Evolutionary conservation across 2,329 filamentous ascomycete genomes (phyloP).

Genomic region (Colletotrichum lini): DNA sequence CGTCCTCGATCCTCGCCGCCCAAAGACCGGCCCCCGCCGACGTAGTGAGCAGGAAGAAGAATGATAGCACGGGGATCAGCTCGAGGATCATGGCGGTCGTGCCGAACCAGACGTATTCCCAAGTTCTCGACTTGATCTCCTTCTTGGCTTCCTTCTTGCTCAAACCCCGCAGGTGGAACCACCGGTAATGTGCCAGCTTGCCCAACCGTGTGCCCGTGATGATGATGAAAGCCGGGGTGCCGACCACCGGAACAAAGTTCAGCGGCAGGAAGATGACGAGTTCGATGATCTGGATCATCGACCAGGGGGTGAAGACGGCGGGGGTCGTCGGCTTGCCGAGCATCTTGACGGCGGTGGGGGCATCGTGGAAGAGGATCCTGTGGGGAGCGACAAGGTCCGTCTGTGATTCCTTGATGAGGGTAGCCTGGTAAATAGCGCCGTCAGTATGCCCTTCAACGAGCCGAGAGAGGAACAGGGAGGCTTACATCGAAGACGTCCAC

Average conservation of each 20-base stretch:
- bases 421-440: slow-evolving; percentile 61
- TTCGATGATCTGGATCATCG: slow-evolving; percentile 89
- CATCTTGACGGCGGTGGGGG: slow-evolving; percentile 80
- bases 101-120: slow-evolving; percentile 96
- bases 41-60: slow-evolving; percentile 93
- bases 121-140: slow-evolving; percentile 76
- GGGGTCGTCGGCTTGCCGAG: slow-evolving; percentile 85
- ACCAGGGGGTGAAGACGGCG: slow-evolving; percentile 90
- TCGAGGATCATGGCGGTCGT: slow-evolving; percentile 87
- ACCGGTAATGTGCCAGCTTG: slow-evolving; percentile 91
- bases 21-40: slow-evolving; percentile 89
- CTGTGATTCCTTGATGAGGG: slow-evolving; percentile 81
- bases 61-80: slow-evolving; percentile 90
- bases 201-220: slow-evolving; percentile 90
- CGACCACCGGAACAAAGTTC: slow-evolving; percentile 88
- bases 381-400: slow-evolving; percentile 77
- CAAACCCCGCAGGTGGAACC: slow-evolving; percentile 85
- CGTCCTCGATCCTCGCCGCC: slow-evolving; percentile 83
- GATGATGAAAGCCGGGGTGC: slow-evolving; percentile 87
- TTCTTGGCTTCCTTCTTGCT: slow-evolving; percentile 80
- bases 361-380: slow-evolving; percentile 76
- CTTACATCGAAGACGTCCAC: slow-evolving; percentile 88
- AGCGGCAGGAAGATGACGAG: slow-evolving; percentile 84
- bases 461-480: slow-evolving; percentile 31
- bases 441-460: slow-evolving; percentile 32